phyloP scores from a whole-genome alignment of 495 filamentous ascomycete species.

The Lentithecium fluviatile region DNA sequence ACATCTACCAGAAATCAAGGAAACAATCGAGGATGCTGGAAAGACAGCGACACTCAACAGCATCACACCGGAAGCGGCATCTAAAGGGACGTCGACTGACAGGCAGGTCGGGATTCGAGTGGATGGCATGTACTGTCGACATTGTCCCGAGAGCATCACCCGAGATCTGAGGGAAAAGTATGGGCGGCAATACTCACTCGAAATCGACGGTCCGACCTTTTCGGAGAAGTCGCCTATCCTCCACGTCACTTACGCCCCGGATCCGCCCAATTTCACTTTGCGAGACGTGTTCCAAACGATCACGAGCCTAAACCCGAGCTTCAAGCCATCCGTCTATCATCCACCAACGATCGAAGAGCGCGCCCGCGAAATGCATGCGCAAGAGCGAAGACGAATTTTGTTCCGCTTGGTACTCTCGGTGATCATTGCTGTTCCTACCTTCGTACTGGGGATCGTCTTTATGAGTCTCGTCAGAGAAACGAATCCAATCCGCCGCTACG shows the following conservation, averaged over 20 bases:
- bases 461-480: conserved; percentile 72
- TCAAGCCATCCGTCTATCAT: conserved; percentile 69
- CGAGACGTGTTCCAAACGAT: conserved; percentile 69
- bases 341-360: conserved; percentile 84
- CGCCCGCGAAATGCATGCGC: conserved; percentile 57
- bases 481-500: conserved; percentile 56
- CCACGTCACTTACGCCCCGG: conserved; percentile 67
- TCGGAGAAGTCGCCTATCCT: conserved; percentile 62
- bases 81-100: conserved; percentile 34
- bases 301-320: conserved; percentile 60
- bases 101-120: conserved; percentile 66
- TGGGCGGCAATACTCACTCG: conserved; percentile 49
- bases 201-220: conserved; percentile 39
- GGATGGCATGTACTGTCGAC: conserved; percentile 83
- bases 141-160: conserved; percentile 68
- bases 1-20: conserved; percentile 58
- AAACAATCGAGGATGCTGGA: conserved; percentile 76
- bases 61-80: conserved; percentile 37
- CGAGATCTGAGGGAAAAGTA: conserved; percentile 52
- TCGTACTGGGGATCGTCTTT: conserved; percentile 86
- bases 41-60: conserved; percentile 67
- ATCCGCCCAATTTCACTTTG: conserved; percentile 69
- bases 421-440: conserved; percentile 77
- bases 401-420: conserved; percentile 67
- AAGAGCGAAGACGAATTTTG: conserved; percentile 38